Percentiles rank a stretch among this genome's conserved stretches.
Evolutionary conservation across 495 filamentous ascomycete species (phyloP).

Genomic region (Lichenothelia convexa): DNA sequence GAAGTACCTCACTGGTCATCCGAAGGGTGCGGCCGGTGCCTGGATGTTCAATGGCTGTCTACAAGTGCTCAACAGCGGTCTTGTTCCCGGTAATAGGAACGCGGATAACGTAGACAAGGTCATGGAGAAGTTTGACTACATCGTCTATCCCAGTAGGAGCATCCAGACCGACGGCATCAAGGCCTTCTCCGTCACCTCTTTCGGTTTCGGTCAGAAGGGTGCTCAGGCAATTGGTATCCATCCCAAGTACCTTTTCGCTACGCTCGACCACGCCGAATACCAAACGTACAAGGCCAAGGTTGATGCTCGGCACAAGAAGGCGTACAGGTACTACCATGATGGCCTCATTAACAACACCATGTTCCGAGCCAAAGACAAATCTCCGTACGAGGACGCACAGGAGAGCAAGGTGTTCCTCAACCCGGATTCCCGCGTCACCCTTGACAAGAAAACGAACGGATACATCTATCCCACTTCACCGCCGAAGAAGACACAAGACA

Average conservation of each 20-base stretch:
- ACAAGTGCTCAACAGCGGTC: constrained; percentile 79
- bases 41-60: constrained; percentile 99
- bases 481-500: constrained; percentile 29
- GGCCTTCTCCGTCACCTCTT: constrained; percentile 95
- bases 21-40: constrained; percentile 95
- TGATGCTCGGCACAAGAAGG: constrained; percentile 84
- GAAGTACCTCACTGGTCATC: constrained; percentile 96
- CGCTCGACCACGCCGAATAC: constrained; percentile 76
- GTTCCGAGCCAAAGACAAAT: constrained; percentile 83
- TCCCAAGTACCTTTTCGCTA: constrained; percentile 85
- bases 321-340: constrained; percentile 95
- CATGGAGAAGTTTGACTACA: constrained; percentile 95
- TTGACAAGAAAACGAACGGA: constrained; percentile 66
- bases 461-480: constrained; percentile 52
- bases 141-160: constrained; percentile 84
- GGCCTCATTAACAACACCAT: constrained; percentile 91
- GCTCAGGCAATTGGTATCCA: constrained; percentile 95
- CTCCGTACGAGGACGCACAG: constrained; percentile 79
- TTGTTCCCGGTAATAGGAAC: constrained; percentile 94
- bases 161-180: constrained; percentile 97
- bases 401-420: constrained; percentile 80
- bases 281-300: constrained; percentile 72
- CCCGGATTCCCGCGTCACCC: constrained; percentile 70
- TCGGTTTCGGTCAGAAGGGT: constrained; percentile 98
- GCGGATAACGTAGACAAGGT: constrained; percentile 93